Base-by-base conservation (phyloP, 2,329 filamentous ascomycete species). In the Colletotrichum sojae region DNA sequence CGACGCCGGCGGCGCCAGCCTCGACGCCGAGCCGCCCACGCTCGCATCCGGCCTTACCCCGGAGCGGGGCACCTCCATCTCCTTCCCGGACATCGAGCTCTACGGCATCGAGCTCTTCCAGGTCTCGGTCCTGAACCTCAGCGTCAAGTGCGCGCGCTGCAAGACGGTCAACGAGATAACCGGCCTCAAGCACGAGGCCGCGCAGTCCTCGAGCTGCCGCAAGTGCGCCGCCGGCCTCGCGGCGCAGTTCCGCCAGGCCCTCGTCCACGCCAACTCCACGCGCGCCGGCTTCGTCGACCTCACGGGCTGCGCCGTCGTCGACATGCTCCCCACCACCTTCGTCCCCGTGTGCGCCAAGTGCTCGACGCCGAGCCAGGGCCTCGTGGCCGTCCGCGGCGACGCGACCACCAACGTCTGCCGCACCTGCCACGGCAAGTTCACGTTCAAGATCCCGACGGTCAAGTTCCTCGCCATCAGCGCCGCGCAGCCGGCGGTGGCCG, bases 311-410 rank as follows among this genome's bases (percentile, higher is more conserved):
- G 91, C 89, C 6, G 86, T 93, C 9, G 85, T 89, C 53, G 94
- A 96, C 76, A 88, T 96, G 84, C 87, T 96, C 12, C 91, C 92
- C 62, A 94, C 92, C 79, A 90, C 89, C 48, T 95, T 97, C 81
- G 82, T 92, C 36, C 94, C 94, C 16, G 95, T 92, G 0, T 97
- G 94, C 78, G 86, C 88, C 1, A 86, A 88, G 75, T 97, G 94
- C 80, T 96, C 93, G 36, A 92, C 90, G 0, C 75, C 88, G 1
- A 89, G 90, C 71, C 86, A 87, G 4, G 92, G 92, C 1, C 85
- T 96, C 40, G 85, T 91, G 16, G 90, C 92, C 5, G 92, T 95
- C 6, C 86, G 91, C 27, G 93, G 92, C 53, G 92, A 95, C 69
- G 89, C 88, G 18, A 88, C 89, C 22, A 90, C 90, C 75, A 92